Conservation (phyloP, 225 moss, liverwort and hornwort species). For the Pleurozium schreberi region DNA sequence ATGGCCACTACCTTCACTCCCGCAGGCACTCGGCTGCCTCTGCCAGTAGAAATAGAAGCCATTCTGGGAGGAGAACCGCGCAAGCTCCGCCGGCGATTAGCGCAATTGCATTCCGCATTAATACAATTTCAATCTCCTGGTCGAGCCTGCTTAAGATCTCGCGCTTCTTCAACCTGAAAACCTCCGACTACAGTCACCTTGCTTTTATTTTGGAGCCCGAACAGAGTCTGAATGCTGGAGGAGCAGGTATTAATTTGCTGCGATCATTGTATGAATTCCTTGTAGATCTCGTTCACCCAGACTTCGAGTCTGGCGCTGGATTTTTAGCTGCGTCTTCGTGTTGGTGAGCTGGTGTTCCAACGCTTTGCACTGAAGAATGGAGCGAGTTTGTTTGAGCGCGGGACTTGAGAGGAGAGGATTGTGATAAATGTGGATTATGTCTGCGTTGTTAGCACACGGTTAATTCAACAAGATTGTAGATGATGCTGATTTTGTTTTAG, state of each 20-base stretch:
- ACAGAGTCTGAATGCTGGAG: neutral
- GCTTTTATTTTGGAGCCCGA: neutral
- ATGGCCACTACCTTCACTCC: neutral
- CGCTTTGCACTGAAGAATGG: neutral
- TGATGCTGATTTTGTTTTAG: neutral
- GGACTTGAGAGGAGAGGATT: neutral
- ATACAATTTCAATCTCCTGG: neutral
- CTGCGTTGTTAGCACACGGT: neutral
- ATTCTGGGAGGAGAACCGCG: constrained; percentile 1
- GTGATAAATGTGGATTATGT: neutral
- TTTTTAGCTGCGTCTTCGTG: neutral
- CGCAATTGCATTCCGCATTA: neutral
- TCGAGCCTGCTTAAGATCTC: neutral
- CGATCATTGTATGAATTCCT: neutral
- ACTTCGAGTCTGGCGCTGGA: neutral
- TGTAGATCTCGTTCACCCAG: neutral
- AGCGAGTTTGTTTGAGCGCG: neutral
- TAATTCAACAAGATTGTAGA: neutral
- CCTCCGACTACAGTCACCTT: neutral
- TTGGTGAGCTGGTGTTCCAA: neutral
- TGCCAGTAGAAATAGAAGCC: neutral
- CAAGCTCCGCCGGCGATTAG: constrained; percentile 17
- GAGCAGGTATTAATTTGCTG: neutral
- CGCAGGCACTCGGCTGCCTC: constrained; percentile 18
- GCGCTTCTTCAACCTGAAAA: neutral